Percentiles rank a stretch among this genome's conserved stretches.
Conservation (phyloP, 2,329 filamentous ascomycete genomes). For the Hypoxylon sp. region DNA sequence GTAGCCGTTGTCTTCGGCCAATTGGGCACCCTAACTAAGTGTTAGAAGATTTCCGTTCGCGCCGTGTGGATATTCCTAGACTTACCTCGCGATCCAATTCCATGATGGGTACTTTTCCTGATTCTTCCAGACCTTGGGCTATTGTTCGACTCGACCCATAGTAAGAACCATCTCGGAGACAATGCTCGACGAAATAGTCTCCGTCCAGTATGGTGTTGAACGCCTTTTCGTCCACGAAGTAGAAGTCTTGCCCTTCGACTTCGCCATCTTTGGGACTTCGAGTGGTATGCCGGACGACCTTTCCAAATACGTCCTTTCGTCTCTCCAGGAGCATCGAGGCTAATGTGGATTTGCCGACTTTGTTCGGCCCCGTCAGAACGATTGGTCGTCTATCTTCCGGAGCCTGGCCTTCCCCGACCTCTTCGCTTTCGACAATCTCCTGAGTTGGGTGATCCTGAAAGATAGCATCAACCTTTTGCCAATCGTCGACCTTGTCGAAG, state of each 20-base stretch:
- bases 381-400: constrained; percentile 63
- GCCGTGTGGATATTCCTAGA: constrained; percentile 1
- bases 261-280: constrained; percentile 59
- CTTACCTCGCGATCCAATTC: constrained; percentile 62
- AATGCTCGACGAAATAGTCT: constrained; percentile 66
- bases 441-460: constrained; percentile 55
- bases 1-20: constrained; percentile 65
- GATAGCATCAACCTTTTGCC: constrained; percentile 70
- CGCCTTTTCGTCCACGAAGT: constrained; percentile 63
- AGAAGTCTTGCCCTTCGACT: constrained; percentile 58
- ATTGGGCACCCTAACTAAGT: constrained; percentile 58
- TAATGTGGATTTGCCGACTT: constrained; percentile 69
- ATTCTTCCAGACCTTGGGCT: constrained; percentile 59
- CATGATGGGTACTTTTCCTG: constrained; percentile 67
- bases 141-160: constrained; percentile 65
- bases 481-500: constrained; percentile 89
- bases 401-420: constrained; percentile 43
- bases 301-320: constrained; percentile 70
- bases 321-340: constrained; percentile 68
- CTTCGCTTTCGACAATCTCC: constrained; percentile 49
- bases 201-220: constrained; percentile 67
- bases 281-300: constrained; percentile 63
- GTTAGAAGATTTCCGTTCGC: not conserved
- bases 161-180: constrained; percentile 56
- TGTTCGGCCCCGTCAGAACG: constrained; percentile 71